Evolutionary conservation across 129 eudicot species (phyloP).

Genomic region (Deinandra increscens): DNA sequence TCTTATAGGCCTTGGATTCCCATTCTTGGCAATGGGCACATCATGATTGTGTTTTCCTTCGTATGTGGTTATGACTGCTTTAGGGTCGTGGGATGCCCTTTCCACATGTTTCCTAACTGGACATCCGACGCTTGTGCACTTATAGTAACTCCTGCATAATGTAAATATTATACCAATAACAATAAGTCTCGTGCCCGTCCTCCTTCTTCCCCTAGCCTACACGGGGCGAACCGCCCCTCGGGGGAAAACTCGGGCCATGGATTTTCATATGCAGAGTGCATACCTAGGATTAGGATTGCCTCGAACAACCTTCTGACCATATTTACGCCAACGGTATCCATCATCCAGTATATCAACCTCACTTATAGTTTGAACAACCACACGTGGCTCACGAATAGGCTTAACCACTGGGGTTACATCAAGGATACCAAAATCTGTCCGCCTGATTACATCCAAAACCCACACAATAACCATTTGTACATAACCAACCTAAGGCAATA

Average conservation of each 20-base stretch:
- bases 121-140: slow-evolving; percentile 80
- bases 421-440: slow-evolving; percentile 21
- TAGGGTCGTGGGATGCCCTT: slow-evolving; percentile 86
- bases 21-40: slow-evolving; percentile 51
- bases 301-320: slow-evolving; percentile 83
- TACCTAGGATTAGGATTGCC: slow-evolving; percentile 91
- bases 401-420: slow-evolving; percentile 4
- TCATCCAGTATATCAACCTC: slow-evolving; percentile 87
- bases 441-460: slow-evolving; percentile 33
- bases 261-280: slow-evolving; percentile 19
- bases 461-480: neutral
- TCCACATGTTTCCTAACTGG: slow-evolving; percentile 84
- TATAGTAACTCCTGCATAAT: slow-evolving; percentile 79
- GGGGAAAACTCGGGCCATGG: no score
- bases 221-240: no score
- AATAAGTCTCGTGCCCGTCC: no score
- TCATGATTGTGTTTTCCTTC: slow-evolving; percentile 92
- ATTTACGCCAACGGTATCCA: slow-evolving; percentile 88
- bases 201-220: no score
- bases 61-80: slow-evolving; percentile 79
- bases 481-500: neutral
- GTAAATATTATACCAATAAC: no score
- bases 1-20: neutral
- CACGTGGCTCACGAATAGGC: slow-evolving; percentile 45
- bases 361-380: slow-evolving; percentile 78